Base-by-base conservation (phyloP, 495 filamentous ascomycete species). In the Entonaema liquescens region DNA sequence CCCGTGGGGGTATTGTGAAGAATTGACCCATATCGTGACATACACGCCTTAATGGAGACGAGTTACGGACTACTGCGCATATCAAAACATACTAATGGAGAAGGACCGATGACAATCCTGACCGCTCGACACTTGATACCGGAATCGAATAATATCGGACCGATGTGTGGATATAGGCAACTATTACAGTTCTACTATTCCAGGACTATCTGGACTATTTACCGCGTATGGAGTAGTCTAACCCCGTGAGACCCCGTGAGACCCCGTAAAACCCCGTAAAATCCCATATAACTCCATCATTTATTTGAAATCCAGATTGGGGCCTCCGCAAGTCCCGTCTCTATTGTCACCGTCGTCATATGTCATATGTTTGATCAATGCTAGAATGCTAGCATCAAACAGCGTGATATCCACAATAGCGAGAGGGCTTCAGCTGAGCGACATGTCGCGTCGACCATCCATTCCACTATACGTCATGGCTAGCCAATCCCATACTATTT, bases 61-160 rank as follows among this genome's bases (percentile, higher is more conserved):
- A 54, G 28, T 54, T 28, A n/a, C 25, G 8, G 29, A 15, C 26
- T 26, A 29, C n/a, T 36, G 31, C n/a, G 9, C 2, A 25, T 53
- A 26, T 15, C 8, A 25, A 28, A 28, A 29, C 3, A 26, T 57
- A 42, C 21, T 29, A 49, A 28, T 33, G 8, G 28, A 53, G 26
- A 53, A 17, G 49, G 49, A 29, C 23, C 36, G 61, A 64, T 55
- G n/a, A 56, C 26, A 29, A 47, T 42, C 26, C n/a, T 38, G 36
- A 55, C 31, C 35, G 23, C 26, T 65, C 35, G 56, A 59, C 47
- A 35, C 15, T 61, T 59, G 28, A 44, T 36, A 53, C 54, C 53
- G 40, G 15, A 42, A 54, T 59, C 17, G 55, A 59, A 63, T 29
- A 35, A 40, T 59, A 65, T 70, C 67, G 67, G 67, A 1, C 67